Conservation (phyloP, 2,329 filamentous ascomycete genomes). For the Hypoxylon sp. region DNA sequence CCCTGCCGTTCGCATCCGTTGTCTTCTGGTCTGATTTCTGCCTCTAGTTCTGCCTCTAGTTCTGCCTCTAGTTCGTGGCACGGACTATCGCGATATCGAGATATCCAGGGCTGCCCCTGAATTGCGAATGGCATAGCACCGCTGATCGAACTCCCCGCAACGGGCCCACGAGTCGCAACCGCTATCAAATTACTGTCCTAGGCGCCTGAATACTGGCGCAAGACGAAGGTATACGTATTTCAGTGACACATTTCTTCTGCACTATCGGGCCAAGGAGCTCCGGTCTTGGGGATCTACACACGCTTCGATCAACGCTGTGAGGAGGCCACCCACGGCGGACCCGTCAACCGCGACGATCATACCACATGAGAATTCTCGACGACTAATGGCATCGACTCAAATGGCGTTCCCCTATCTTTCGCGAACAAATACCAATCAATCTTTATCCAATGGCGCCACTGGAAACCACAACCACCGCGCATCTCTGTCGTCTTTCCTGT, state of each 20-base stretch:
- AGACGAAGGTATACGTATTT: constrained; percentile 17
- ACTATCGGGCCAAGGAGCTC: constrained; percentile 18
- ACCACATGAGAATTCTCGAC: constrained; percentile 32
- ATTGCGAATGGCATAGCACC: constrained; percentile 38
- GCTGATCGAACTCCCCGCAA: constrained; percentile 39
- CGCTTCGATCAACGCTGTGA: constrained; percentile 21
- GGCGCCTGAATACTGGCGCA: constrained; percentile 15
- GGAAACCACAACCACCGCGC: constrained; percentile 63
- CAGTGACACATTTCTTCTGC: constrained; percentile 6
- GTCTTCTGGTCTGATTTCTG: constrained; percentile 20
- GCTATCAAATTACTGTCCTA: constrained; percentile 15
- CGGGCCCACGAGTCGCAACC: constrained; percentile 34
- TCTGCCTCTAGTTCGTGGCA: constrained; percentile 15
- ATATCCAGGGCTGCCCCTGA: constrained; percentile 29
- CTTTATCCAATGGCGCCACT: constrained; percentile 53
- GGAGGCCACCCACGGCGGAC: constrained; percentile 36
- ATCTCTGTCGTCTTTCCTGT: constrained; percentile 76
- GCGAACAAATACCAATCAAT: constrained; percentile 58
- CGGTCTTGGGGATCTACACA: constrained; percentile 34
- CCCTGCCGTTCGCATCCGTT: constrained; percentile 22
- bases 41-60: constrained; percentile 24
- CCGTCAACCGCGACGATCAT: constrained; percentile 43
- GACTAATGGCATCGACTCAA: constrained; percentile 58
- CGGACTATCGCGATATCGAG: constrained; percentile 31
- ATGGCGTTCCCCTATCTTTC: constrained; percentile 61